Evolutionary conservation across 2,329 filamentous ascomycete genomes (phyloP), one percentile per base, ranked within the genome.

Genomic region (Phaeosphaeria sp.): DNA sequence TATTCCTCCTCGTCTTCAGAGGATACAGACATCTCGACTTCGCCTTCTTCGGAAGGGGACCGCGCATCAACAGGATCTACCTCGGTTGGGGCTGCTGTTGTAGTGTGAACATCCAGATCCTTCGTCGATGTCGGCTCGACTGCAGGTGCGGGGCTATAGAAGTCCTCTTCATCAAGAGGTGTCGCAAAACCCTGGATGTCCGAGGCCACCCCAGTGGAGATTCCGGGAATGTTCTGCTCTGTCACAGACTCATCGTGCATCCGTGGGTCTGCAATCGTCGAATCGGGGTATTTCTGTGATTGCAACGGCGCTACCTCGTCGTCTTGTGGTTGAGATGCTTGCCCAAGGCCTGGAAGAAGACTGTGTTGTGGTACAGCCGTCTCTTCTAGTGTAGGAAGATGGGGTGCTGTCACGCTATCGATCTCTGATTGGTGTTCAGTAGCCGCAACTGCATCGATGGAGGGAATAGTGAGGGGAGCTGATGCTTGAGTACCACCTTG

Each of bases 21-120:
- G 1, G 70, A 74, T 48, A 71, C 67, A 7, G 74, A 75, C 74
- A 76, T 76, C 27, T 69, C 72, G 2, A 75, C 61, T 25, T 77
- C 74, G 13, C 69, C 71, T 56, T 74, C 72, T 56, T 74, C 73
- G 25, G 69, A 72, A 3, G 62, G 64, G 27, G 72, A 71, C 8
- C 43, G 53, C 3, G 52, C 22, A n/a, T 46, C 44, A 17, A 24
- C 53, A 33, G 40, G 49, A 21, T 42, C 50, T 1, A 27, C 40
- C 18, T 58, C 33, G 17, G 56, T 7, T 52, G 39, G 2, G 21
- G 18, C 22, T 51, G 45, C 18, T 53, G 20, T 17, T 43, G 47
- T 9, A 65, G 52, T 43, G 64, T 15, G 25, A 7, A 25, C 21
- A 20, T 55, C 49, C 5, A 48, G 7, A 17, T 49, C 40, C 22